A percentile compares a stretch with the other conserved stretches of the same genome.
phyloP scores from a whole-genome alignment of 805 yeast genomes.

The Starmerella kuoi region DNA sequence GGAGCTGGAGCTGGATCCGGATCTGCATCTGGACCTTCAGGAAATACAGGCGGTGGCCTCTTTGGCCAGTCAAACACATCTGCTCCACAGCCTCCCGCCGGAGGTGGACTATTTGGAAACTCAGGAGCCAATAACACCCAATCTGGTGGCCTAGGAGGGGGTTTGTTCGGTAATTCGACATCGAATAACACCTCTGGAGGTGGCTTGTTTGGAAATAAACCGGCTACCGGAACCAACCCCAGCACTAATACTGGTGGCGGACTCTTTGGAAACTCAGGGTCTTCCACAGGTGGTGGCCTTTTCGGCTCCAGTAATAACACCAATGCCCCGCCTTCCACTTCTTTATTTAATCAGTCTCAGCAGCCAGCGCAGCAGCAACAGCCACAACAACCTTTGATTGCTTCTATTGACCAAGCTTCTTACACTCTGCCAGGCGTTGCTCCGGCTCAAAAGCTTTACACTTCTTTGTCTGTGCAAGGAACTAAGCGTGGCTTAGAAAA shows the following conservation, averaged over 20 bases:
- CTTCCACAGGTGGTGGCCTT: neutral
- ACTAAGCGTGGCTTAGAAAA: constrained; percentile 8
- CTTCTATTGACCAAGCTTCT: constrained; percentile 26
- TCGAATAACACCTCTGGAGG: neutral
- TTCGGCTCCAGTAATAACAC: neutral
- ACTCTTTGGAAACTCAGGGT: neutral
- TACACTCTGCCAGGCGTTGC: constrained; percentile 18
- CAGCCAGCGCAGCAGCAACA: constrained; percentile 3
- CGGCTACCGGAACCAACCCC: neutral
- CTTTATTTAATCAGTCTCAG: constrained; percentile 3
- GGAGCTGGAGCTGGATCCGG: constrained; percentile 1
- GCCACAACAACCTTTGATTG: constrained; percentile 15
- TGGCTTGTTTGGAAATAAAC: constrained; percentile 10
- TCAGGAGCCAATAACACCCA: neutral
- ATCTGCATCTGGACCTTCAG: neutral
- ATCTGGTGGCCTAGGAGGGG: constrained; percentile 4
- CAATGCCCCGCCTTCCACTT: constrained; percentile 1
- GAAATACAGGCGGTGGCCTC: constrained; percentile 18
- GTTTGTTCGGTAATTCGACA: neutral
- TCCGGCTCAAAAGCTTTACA: constrained; percentile 22
- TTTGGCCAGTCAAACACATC: constrained; percentile 16
- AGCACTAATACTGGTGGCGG: neutral
- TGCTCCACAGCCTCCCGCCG: neutral
- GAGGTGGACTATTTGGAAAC: constrained; percentile 14
- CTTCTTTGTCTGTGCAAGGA: constrained; percentile 17